phyloP scores from a whole-genome alignment of 345 rosid genomes.

The Euphorbia pulcherrima region DNA sequence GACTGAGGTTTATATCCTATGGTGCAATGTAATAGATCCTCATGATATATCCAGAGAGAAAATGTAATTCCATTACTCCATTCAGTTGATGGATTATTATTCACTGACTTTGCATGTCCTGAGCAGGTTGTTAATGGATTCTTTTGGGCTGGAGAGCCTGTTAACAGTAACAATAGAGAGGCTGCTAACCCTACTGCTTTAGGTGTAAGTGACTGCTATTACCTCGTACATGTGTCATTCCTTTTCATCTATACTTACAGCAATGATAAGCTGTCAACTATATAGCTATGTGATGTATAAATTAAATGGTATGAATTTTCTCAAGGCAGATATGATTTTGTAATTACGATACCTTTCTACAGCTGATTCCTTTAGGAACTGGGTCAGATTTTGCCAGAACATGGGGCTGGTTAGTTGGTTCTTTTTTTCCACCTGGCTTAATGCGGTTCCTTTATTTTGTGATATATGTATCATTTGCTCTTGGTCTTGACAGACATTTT shows the following conservation, averaged over 20 bases:
- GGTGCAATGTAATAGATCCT: not conserved
- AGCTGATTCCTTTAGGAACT: conserved; percentile 93
- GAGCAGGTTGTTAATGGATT: conserved; percentile 89
- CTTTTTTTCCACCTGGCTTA: conserved; percentile 16
- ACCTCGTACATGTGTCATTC: conserved; percentile 7
- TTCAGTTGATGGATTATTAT: not conserved
- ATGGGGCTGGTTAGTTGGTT: conserved; percentile 79
- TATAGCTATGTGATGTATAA: not conserved
- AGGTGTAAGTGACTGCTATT: conserved; percentile 57
- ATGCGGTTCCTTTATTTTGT: conserved; percentile 3
- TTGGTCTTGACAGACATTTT: conserved; percentile 13
- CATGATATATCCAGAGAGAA: not conserved
- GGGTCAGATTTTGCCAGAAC: conserved; percentile 95
- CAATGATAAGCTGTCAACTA: not conserved
- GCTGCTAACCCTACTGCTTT: conserved; percentile 67
- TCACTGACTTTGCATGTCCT: conserved; percentile 14
- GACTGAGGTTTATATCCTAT: not conserved
- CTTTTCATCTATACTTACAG: conserved; percentile 4
- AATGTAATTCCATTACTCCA: not conserved
- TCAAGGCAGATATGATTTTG: conserved; percentile 17
- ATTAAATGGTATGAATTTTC: conserved; percentile 11
- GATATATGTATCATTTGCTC: not conserved
- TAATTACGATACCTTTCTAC: conserved; percentile 24
- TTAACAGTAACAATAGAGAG: conserved; percentile 41
- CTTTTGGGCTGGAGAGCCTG: conserved; percentile 76